Evolutionary conservation across 345 rosid species (phyloP).

Genomic region (Diplotaxis tenuifolia): DNA sequence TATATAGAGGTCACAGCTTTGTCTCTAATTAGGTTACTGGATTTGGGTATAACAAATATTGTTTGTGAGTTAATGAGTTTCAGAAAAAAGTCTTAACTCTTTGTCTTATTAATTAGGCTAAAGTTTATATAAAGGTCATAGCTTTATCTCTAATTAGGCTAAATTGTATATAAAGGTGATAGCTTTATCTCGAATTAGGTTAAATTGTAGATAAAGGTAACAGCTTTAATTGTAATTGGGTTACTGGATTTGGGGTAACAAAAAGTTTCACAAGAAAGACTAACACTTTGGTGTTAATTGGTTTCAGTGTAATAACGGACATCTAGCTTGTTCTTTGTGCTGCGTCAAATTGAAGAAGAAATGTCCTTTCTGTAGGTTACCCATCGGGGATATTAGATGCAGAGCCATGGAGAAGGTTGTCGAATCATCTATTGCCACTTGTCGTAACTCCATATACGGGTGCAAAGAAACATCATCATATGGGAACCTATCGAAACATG

Average conservation of each 20-base stretch:
- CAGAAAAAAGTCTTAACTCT: not conserved
- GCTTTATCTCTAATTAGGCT: too few species aligned
- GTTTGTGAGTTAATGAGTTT: not conserved
- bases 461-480: slow-evolving; percentile 35
- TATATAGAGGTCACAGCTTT: not conserved
- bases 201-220: too few species aligned
- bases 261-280: too few species aligned
- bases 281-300: not conserved
- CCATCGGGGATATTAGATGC: slow-evolving; percentile 49
- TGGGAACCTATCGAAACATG: slow-evolving; percentile 38
- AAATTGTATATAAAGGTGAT: too few species aligned
- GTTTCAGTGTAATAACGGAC: slow-evolving; percentile 58
- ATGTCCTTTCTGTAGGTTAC: slow-evolving; percentile 45
- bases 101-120: too few species aligned
- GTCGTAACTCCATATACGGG: slow-evolving; percentile 44
- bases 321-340: slow-evolving; percentile 50
- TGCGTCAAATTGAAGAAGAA: slow-evolving; percentile 33
- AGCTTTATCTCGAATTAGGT: not conserved
- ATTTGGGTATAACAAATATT: too few species aligned
- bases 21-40: not conserved
- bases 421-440: slow-evolving; percentile 39
- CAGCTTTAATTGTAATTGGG: too few species aligned
- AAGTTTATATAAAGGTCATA: too few species aligned
- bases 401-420: slow-evolving; percentile 51
- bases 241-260: not conserved